Base-by-base conservation (phyloP, 202 grass and related monocot genomes). In the Dendrocalamus latiflorus region DNA sequence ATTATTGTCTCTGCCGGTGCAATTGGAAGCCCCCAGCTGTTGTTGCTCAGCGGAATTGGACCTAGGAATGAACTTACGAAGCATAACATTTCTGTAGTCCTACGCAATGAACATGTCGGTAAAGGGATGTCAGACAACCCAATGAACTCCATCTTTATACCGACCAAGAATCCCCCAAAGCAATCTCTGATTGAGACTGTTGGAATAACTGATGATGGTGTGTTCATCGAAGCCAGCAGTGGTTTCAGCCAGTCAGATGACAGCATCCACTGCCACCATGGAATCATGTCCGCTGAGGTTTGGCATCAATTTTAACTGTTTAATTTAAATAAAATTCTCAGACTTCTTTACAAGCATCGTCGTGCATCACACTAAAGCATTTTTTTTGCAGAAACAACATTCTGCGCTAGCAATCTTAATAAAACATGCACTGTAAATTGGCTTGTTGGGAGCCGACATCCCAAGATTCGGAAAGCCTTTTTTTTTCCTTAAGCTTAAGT, bases 221-320 rank as follows among this genome's bases (percentile, higher is more conserved):
- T 86, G 33, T 96, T 96, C 80, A 92, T 96, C 2, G 93, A 96
- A 86, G 93, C 93, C 30, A 96, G 90, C 70, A 93, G 93, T 70
- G 93, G 93, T 30, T 96, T 96, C 68, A 58, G 93, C 77, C 93
- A 96, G 65, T 66, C 88, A 43, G 38, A 66, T 6, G 91, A 96
- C 74, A 93, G 93, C 80, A 93, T 96, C 57, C 88, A 79, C 25
- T 93, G 84, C 58, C 88, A 96, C 81, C 93, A 96, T 25, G 93
- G 90, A 85, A 93, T 93, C 77, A 89, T 96, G 93, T 96, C 93
- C 6, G 91, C 86, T 17, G 93, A 96, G 93, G 93, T 93, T 42
- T 75, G 71, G 4, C 42, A 41, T 87, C 77, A 28, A 24, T 60
- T 61, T 74, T 54, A 8, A 57, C 17, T 24, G 28, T 38, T 66